Base-by-base conservation (phyloP, 2,329 filamentous ascomycete species). In the Colletotrichum spinosum region DNA sequence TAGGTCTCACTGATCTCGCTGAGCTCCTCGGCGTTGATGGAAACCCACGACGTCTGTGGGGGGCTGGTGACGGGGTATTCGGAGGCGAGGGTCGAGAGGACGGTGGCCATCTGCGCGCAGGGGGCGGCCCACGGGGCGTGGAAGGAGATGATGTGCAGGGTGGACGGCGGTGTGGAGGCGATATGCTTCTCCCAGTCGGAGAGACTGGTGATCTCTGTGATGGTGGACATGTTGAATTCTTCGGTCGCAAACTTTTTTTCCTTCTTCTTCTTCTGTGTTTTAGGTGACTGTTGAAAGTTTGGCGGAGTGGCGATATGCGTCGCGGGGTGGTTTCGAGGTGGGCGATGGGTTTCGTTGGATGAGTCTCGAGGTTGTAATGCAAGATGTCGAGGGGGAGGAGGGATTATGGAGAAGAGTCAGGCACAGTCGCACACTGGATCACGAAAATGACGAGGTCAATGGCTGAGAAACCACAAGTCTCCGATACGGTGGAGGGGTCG, bases 61-160 rank as follows among this genome's bases (percentile, higher is more conserved):
- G 91, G 89, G 69, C 85, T 81, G 69, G 87, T 84, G 72, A 87
- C 84, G 67, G 93, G 88, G 80, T 97, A 97, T 77, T 94, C 93
- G 74, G 89, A 88, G 69, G 95, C 94, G 70, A 99, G 92, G 25
- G 93, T 91, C 74, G 88, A 85, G 69, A 99, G 88, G 71, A 98
- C 92, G 55, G 90, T 92, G 71, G 88, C 88, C 94, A 98, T 98
- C 80, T 97, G 94, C 69, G 92, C 90, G 84, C 96, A 98, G 50
- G 96, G 96, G 65, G 94, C 94, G 37, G 96, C 96, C 96, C 96
- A 99, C 70, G 94, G 92, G 17, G 96, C 94, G 78, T 98, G 92
- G 84, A 99, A 99, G 77, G 94, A 97, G 75, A 97, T 88, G 74
- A 97, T 85, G 68, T 95, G 85, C 66, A 97, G 88, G 13, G 92